Conservation (phyloP, 148 eudicot species). For the Arctostaphylos glauca region DNA sequence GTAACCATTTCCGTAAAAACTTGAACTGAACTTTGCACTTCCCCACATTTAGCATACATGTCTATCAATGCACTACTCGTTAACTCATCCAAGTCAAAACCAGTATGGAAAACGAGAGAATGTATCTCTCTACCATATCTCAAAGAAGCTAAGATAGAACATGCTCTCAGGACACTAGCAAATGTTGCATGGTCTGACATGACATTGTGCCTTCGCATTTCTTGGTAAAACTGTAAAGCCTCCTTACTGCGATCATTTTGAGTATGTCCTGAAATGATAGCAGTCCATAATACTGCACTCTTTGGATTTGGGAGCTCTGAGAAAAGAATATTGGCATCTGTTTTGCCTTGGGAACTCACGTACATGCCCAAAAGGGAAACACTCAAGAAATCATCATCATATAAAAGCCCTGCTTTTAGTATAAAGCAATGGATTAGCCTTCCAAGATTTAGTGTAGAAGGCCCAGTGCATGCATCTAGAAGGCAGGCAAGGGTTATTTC, state of each 20-base stretch:
- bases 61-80: conserved; percentile 79
- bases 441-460: conserved; percentile 45
- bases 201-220: conserved; percentile 57
- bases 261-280: conserved; percentile 73
- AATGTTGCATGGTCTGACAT: conserved; percentile 94
- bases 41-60: conserved; percentile 97
- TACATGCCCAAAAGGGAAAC: conserved; percentile 79
- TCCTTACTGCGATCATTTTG: conserved; percentile 57
- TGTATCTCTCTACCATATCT: conserved; percentile 69
- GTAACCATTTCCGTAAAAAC: conserved; percentile 65
- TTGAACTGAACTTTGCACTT: conserved; percentile 52
- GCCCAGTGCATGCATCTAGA: conserved; percentile 58
- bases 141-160: conserved; percentile 62
- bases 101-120: conserved; percentile 58
- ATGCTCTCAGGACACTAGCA: conserved; percentile 74
- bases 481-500: conserved; percentile 79
- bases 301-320: conserved; percentile 58
- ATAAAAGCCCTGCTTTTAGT: conserved; percentile 48
- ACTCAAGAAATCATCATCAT: conserved; percentile 62
- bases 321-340: conserved; percentile 59
- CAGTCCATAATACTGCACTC: conserved; percentile 78
- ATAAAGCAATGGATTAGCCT: conserved; percentile 68
- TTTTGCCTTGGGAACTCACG: conserved; percentile 35
- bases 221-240: conserved; percentile 57
- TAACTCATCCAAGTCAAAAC: conserved; percentile 65